phyloP scores from a whole-genome alignment of 208 protist species.

The Porcisia hertigi region DNA sequence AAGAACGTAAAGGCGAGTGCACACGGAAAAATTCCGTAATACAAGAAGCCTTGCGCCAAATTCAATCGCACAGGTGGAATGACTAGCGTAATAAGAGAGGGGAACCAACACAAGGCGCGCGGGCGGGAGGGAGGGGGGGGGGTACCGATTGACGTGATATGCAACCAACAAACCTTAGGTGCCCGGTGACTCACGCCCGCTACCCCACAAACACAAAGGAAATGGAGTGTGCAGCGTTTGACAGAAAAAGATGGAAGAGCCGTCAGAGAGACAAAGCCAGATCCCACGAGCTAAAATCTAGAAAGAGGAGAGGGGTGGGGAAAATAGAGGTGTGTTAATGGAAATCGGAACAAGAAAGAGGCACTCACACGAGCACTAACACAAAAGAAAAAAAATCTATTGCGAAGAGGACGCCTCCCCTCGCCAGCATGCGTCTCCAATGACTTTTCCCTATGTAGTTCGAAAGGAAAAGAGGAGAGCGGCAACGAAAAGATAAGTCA shows the following conservation, averaged over 20 bases:
- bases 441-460: not conserved
- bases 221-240: not conserved
- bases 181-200: not conserved
- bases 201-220: not conserved
- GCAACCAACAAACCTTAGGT: not conserved
- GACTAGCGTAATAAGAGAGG: too few relatives aligned
- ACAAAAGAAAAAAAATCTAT: not conserved
- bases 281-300: not conserved
- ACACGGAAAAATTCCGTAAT: too few relatives aligned
- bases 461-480: not conserved
- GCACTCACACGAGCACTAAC: not conserved
- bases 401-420: not conserved
- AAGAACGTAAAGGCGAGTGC: too few relatives aligned
- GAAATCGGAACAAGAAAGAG: not conserved
- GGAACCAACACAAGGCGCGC: too few relatives aligned
- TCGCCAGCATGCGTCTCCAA: not conserved
- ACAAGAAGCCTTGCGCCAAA: too few relatives aligned
- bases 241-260: not conserved
- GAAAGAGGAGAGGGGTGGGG: too few relatives aligned
- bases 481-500: too few relatives aligned
- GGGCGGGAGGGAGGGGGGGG: too few relatives aligned
- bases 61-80: not conserved
- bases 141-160: not conserved
- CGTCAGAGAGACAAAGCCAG: not conserved
- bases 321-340: not conserved